Base-by-base conservation (phyloP, 306 rosid species). In the Lablab purpureus region DNA sequence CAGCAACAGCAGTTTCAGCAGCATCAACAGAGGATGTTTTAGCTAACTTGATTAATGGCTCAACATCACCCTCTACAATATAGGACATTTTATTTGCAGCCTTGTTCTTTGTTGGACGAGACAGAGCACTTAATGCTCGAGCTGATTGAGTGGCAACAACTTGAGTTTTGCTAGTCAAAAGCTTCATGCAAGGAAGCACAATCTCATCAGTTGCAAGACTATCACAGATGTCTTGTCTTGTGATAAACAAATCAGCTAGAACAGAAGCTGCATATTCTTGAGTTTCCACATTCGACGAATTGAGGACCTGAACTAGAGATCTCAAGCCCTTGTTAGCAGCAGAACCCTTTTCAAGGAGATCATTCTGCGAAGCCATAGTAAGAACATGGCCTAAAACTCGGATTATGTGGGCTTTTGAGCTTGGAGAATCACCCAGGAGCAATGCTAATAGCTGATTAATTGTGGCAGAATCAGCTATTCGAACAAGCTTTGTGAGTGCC, bases 121-220 rank as follows among this genome's bases (percentile, higher is more conserved):
- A 90, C 69, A 95, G 87, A 84, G 96, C 98, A 87, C 92, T 89
- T 85, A 95, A 76, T 19, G 90, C 99, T 79, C 99, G 89, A 78
- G 98, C 99, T 67, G 96, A 92, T 81, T 95, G 99, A 67, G 94
- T 92, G 65, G 98, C 98, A 83, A 95, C 99, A 75, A 74, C 89
- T 84, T 95, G 97, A 77, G 85, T 88, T 70, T 85, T 88, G 90
- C 97, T 92, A 70, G 91, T 87, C 87, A 95, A 84, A 85, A 95
- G 99, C 90, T 91, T 92, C 97, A 90, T 85, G 89, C 92, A 91
- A 87, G 96, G 89, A 87, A 79, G 87, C 75, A 95, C 93, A 32
- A 92, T 87, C 87, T 95, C 99, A 80, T 91, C 98, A 58, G 89
- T 92, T 75, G 92, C 96, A 34, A 95, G 89, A 87, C 87, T 87